Evolutionary conservation across 768 basidiomycete genomes (phyloP), one percentile per base, ranked within the genome.

Genomic region (Russula sp.): DNA sequence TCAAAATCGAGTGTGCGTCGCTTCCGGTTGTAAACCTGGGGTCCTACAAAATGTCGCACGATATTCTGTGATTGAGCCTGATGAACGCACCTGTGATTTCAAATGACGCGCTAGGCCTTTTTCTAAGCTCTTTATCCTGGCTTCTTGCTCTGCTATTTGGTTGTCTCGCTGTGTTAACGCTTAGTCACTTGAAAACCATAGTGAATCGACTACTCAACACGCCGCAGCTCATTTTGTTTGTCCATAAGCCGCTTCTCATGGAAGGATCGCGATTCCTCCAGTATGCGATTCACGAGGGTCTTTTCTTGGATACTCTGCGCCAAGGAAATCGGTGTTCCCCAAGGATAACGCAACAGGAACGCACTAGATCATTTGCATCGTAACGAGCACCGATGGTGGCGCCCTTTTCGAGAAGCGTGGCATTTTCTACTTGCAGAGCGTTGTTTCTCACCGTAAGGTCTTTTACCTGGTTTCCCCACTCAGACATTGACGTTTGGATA

Each of bases 211-310:
- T 48, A 68, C 73, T 32, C 53, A n/a, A 75, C 75, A 30, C 75
- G 71, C 62, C 74, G 70, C 9, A 76, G 61, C 32, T 77, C 76
- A 56, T 77, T 77, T 30, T 73, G 71, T 36, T 76, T 75, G 24
- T 70, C 69, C 16, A 75, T 70, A 20, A 76, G 67, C 48, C 73
- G 71, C 63, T 74, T 73, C 58, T 76, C 74, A 51, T 76, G 71
- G n/a, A 73, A 69, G 6, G 71, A 59, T 42, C 72, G 73, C 10
- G 74, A 71, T 14, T 73, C 73, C n/a, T 71, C 71, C 9, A 73
- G 57, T 4, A 77, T 67, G 8, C 67, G 65, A 52, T 73, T 67
- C 26, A 76, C 71, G 54, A 76, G 75, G 2, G 62, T 52, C 60
- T 72, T 75, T 60, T 77, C 76, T 55, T 74, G 73, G 28, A 70